phyloP scores from a whole-genome alignment of 371 early-diverging fungal species.

The Massospora cicadina region DNA sequence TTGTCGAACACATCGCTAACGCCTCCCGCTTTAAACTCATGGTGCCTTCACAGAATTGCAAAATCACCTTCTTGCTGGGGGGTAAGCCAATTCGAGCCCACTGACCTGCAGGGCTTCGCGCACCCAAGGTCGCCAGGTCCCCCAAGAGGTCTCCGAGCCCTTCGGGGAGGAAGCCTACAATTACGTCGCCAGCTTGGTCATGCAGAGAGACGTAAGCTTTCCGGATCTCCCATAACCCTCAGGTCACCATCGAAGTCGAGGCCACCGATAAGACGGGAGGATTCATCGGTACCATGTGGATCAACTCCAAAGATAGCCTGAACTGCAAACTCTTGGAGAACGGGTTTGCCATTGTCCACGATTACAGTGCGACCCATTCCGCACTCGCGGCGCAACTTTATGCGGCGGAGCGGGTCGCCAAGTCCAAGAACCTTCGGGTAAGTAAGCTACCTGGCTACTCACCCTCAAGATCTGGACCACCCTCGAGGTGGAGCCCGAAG shows the following conservation, averaged over 20 bases:
- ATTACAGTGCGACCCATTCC: slow-evolving; percentile 67
- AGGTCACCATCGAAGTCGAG: slow-evolving; percentile 67
- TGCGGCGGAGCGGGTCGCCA: slow-evolving; percentile 62
- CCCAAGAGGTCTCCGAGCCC: slow-evolving; percentile 63
- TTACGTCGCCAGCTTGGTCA: slow-evolving; percentile 35
- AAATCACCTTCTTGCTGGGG: slow-evolving; percentile 65
- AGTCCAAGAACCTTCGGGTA: slow-evolving; percentile 36
- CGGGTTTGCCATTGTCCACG: slow-evolving; percentile 68
- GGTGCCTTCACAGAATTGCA: slow-evolving; percentile 70
- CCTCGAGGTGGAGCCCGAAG: slow-evolving; percentile 18
- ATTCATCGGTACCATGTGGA: slow-evolving; percentile 68
- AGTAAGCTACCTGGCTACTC: slow-evolving; percentile 5
- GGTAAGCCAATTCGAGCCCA: slow-evolving; percentile 16
- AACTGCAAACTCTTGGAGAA: slow-evolving; percentile 44
- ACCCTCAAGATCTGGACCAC: slow-evolving; percentile 15
- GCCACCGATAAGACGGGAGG: slow-evolving; percentile 74
- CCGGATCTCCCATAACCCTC: background rate
- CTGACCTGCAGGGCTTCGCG: slow-evolving; percentile 30
- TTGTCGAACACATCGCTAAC: slow-evolving; percentile 73
- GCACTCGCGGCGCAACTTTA: slow-evolving; percentile 44
- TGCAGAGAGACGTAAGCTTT: slow-evolving; percentile 65
- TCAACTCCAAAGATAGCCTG: slow-evolving; percentile 40
- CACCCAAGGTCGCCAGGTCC: slow-evolving; percentile 45
- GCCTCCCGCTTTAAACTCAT: slow-evolving; percentile 68
- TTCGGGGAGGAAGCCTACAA: slow-evolving; percentile 69